Conservation (phyloP, 805 yeast genomes). For the Metschnikowia peoriensis region DNA sequence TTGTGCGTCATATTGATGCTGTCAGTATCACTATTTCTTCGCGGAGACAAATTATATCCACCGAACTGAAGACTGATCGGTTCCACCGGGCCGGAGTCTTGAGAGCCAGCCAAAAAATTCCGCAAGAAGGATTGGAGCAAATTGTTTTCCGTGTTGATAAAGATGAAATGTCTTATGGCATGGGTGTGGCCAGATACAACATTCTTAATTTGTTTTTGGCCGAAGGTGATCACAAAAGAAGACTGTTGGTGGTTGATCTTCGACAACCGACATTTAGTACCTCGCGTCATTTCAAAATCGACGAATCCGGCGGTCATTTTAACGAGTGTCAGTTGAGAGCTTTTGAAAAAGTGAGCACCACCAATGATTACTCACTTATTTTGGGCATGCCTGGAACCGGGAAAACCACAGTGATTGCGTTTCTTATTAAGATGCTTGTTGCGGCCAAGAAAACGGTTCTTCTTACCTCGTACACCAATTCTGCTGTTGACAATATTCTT, state of each 20-base stretch:
- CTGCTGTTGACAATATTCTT: conserved; percentile 93
- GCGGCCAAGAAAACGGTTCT: conserved; percentile 63
- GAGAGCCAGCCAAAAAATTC: conserved; percentile 8
- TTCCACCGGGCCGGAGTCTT: conserved; percentile 33
- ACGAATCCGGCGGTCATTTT: conserved; percentile 29
- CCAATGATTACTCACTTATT: conserved; percentile 75
- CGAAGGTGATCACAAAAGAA: conserved; percentile 43
- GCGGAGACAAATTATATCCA: conserved; percentile 49
- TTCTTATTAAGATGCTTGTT: conserved; percentile 62
- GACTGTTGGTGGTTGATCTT: conserved; percentile 55
- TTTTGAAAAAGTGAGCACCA: conserved; percentile 56
- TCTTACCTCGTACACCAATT: conserved; percentile 85
- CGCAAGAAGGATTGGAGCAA: conserved; percentile 4
- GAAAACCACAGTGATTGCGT: conserved; percentile 85
- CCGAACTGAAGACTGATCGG: conserved; percentile 36
- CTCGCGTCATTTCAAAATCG: conserved; percentile 22
- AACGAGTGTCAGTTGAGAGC: conserved; percentile 76
- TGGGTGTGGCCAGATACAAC: conserved; percentile 76
- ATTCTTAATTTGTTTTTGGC: conserved; percentile 62
- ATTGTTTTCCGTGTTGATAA: conserved; percentile 66
- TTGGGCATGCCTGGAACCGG: conserved; percentile 99
- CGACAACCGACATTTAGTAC: conserved; percentile 42
- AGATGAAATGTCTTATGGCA: conserved; percentile 72
- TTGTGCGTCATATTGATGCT: conserved; percentile 43
- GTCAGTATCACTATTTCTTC: conserved; percentile 49